These are phyloP conservation scores for Leptosphaerulina australis DNA, from an alignment of 2,329 filamentous ascomycete species.

Conservation along the genomic window DNA sequence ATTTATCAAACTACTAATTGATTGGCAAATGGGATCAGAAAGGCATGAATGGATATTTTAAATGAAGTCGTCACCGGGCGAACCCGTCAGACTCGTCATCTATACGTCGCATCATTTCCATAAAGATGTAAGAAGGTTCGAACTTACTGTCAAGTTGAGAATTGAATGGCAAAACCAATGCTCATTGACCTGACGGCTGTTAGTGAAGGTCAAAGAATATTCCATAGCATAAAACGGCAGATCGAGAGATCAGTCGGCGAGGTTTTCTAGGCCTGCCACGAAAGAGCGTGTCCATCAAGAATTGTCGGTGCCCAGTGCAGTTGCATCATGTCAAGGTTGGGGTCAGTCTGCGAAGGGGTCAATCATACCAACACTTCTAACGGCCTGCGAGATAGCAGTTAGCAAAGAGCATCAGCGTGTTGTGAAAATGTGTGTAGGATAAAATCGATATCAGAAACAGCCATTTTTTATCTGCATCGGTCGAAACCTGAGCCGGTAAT, in stretches of 20 bases:
- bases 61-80: conserved; percentile 67
- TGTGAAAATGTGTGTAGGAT: not conserved
- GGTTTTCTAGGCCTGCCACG: conserved; percentile 99
- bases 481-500: conserved; percentile 53
- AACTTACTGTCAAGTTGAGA: conserved; percentile 39
- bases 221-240: conserved; percentile 1
- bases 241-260: conserved; percentile 81
- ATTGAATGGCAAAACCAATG: no score
- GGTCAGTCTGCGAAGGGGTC: conserved; percentile 10
- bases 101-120: conserved; percentile 56
- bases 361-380: conserved; percentile 31
- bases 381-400: conserved; percentile 7
- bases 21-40: conserved; percentile 29
- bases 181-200: no score
- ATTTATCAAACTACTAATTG: conserved; percentile 1
- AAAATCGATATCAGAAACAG: conserved; percentile 49
- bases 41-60: conserved; percentile 74
- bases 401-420: conserved; percentile 17
- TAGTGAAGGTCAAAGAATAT: no score
- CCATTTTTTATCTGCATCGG: conserved; percentile 50
- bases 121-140: conserved; percentile 4
- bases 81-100: conserved; percentile 83
- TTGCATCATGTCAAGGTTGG: conserved; percentile 69
- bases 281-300: conserved; percentile 85
- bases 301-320: conserved; percentile 96